Base-by-base conservation (phyloP, 2,329 filamentous ascomycete genomes). In the Podosphaera aphanis region DNA sequence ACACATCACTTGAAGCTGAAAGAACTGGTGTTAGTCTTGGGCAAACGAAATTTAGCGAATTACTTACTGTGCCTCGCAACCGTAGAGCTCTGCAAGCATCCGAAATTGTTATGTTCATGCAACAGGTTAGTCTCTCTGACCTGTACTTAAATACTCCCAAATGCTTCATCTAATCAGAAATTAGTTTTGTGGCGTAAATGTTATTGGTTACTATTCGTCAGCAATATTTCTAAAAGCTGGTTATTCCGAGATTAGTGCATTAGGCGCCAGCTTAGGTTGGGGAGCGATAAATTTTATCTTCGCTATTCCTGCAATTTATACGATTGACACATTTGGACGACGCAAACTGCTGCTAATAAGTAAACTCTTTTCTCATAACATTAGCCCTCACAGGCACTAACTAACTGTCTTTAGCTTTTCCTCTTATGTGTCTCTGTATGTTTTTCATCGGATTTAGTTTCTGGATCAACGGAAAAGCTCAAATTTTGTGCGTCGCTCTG, bases 31-130 rank as follows among this genome's bases (percentile, higher is more conserved):
- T 66, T 13, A 69, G 64, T 53, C 76, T 68, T 60, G 77, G 79
- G 54, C 29, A 74, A 43, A 70, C 64, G 19, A 72, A 79, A 15
- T 75, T 83, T 51, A 53, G 68, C 33, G 71, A 83, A 56, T 63
- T 79, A 1, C 79, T 83, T 55, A 79, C 74, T 10, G 69, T 83
- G 47, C 76, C 79, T 1, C 71, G 79, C 41, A 66, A 81, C 10
- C 71, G 77, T 13, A 70, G 78, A 36, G 84, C 84, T 2, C 86
- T 77, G 2, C 67, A 81, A 25, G 83, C 83, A 5, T 79, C 82
- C 0, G 81, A 77, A 51, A 74, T 75, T 1, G 81, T 88, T 52
- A 92, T 92, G 83, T 75, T 57, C 43, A 54, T 53, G 1, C 56
- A 58, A 45, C 56, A 58, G 31, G 59, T 58, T 52, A 18, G 42